Evolutionary conservation across 192 early-diverging fungal genomes (phyloP).

Genomic region (Chytriomyces hyalinus): DNA sequence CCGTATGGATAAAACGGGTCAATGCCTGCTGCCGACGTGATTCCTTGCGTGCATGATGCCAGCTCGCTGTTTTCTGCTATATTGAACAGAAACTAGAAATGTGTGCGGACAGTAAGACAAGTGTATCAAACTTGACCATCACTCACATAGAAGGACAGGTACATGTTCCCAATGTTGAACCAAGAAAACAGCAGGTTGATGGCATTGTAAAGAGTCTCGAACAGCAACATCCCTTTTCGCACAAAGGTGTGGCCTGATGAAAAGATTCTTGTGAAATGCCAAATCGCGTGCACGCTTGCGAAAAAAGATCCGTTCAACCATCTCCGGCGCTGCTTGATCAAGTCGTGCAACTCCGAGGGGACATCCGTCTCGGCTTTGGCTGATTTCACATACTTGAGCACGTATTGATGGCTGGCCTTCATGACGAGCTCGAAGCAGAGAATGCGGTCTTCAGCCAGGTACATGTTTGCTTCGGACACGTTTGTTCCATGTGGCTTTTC

Average conservation of each 20-base stretch:
- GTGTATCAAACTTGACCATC: neutral
- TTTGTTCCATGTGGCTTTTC: conserved; percentile 59
- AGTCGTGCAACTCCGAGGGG: conserved; percentile 70
- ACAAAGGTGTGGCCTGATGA: conserved; percentile 52
- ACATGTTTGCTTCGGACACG: conserved; percentile 49
- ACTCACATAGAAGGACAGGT: conserved; percentile 54
- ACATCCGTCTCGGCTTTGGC: conserved; percentile 79
- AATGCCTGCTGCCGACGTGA: conserved; percentile 44
- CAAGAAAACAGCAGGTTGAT: conserved; percentile 60
- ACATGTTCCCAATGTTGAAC: conserved; percentile 61
- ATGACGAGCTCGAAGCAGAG: conserved; percentile 84
- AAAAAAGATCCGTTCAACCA: conserved; percentile 86
- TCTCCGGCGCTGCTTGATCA: conserved; percentile 80
- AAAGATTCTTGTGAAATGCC: conserved; percentile 64
- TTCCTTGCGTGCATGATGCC: conserved; percentile 1
- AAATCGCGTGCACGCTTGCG: conserved; percentile 70
- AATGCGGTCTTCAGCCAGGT: conserved; percentile 81
- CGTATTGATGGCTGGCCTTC: conserved; percentile 62
- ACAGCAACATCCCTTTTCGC: conserved; percentile 59
- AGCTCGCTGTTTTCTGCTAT: conserved; percentile 19
- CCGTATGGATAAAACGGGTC: conserved; percentile 48
- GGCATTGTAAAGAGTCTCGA: conserved; percentile 73
- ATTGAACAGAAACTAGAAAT: conserved; percentile 39
- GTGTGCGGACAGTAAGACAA: conserved; percentile 2
- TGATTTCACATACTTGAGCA: conserved; percentile 70